Percentiles rank a stretch among this genome's conserved stretches.
phyloP scores from a whole-genome alignment of 768 basidiomycete species.

The Podaxis carcinomalis region DNA sequence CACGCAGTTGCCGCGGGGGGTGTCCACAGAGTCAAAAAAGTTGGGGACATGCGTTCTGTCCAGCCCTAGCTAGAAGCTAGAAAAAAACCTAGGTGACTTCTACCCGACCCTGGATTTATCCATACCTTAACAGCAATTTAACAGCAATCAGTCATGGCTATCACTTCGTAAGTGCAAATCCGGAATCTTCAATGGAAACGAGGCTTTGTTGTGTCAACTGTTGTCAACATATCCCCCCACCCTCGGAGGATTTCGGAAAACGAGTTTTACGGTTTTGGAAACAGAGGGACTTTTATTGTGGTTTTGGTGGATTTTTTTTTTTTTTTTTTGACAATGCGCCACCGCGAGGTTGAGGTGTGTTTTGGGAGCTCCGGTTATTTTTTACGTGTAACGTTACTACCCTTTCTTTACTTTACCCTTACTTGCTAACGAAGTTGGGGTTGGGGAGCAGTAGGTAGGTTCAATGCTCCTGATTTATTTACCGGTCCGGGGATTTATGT shows the following conservation, averaged over 20 bases:
- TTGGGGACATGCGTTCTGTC: background rate
- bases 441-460: too few relatives aligned
- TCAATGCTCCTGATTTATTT: background rate
- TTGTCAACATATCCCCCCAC: too few relatives aligned
- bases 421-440: too few relatives aligned
- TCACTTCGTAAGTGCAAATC: background rate
- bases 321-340: background rate
- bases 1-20: too few relatives aligned
- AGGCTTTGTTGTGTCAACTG: too few relatives aligned
- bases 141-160: background rate
- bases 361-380: background rate
- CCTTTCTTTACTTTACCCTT: background rate
- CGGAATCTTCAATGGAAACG: background rate
- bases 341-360: background rate
- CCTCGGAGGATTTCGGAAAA: too few relatives aligned
- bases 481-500: background rate
- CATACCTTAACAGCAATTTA: background rate
- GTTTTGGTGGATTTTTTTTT: too few relatives aligned
- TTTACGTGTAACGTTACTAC: background rate
- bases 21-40: background rate
- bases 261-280: too few relatives aligned
- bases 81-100: background rate
- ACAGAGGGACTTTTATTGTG: too few relatives aligned
- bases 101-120: background rate
- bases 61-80: background rate